Evolutionary conservation across 106 monocot species (phyloP), one percentile per base, ranked within the genome.

Genomic region (Dendrobium catenatum): DNA sequence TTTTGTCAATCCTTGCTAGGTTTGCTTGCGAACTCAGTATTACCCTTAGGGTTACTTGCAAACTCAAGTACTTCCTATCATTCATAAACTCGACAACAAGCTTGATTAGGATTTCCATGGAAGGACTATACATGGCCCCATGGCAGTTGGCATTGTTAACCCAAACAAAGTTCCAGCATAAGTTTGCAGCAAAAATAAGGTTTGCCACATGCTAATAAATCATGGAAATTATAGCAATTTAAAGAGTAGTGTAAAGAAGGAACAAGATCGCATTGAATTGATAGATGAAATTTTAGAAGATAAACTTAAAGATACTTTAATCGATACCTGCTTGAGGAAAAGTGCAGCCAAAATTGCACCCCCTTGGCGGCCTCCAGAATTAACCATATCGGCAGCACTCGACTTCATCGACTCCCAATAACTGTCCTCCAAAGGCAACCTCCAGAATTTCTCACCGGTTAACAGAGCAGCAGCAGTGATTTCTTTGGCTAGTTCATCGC

Each of bases 331-430:
- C 78, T 93, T 93, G 44, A 93, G 78, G 85, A 93, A 93, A 83
- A 93, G 93, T 73, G 93, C 89, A 78, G 93, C 93, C 72, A 75
- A 82, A 42, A 93, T 93, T 13, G 93, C 86, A 42, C 88, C 90
- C 73, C 93, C 93, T 70, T 86, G 88, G 43, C 90, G 90, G 31
- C 85, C 88, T 73, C 93, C 93, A 15, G 82, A 79, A 75, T 93
- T 93, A 27, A 82, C 86, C 93, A 93, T 93, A 80, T 93, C 93
- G 78, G 93, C 93, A 17, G 90, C 90, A 42, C 90, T 84, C 17
- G 93, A 93, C 83, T 93, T 93, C 93, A 93, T 90, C 0, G 82
- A 86, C 44, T 89, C 92, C 92, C 92, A 89, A 73, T 92, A 92
- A 76, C 92, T 92, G 55, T 92, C 89, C 75, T 92, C 92, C 24